Evolutionary conservation across 2,329 filamentous ascomycete species (phyloP).

Genomic region (Fusarium luffae): DNA sequence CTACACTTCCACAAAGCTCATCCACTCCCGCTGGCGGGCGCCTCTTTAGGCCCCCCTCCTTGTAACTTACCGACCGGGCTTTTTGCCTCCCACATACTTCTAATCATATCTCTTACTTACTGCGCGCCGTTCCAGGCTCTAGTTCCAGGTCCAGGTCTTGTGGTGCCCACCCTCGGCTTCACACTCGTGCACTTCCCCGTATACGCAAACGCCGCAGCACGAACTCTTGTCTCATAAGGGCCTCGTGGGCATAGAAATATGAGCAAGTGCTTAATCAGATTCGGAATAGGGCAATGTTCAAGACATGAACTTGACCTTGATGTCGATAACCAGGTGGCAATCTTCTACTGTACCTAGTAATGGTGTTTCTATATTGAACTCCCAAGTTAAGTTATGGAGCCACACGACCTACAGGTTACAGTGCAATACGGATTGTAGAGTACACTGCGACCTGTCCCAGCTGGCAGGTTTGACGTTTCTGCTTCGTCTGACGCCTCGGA

Average conservation of each 20-base stretch:
- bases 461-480: slow-evolving; percentile 28
- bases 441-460: slow-evolving; percentile 4
- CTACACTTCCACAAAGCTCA: slow-evolving; percentile 2
- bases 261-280: background rate
- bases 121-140: slow-evolving; percentile 24
- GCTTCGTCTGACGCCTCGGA: slow-evolving; percentile 4
- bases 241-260: background rate
- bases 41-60: slow-evolving; percentile 1
- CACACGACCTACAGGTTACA: background rate
- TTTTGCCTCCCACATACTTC: slow-evolving; percentile 1
- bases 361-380: background rate
- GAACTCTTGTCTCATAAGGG: background rate
- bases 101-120: background rate
- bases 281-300: slow-evolving; percentile 5
- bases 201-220: slow-evolving; percentile 27
- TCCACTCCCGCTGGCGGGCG: slow-evolving; percentile 12
- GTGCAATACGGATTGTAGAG: background rate
- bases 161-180: background rate
- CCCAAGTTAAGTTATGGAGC: background rate
- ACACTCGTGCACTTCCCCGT: slow-evolving; percentile 24
- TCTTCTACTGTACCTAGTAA: background rate
- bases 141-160: background rate
- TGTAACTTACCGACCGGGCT: background rate
- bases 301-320: slow-evolving; percentile 1
- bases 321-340: background rate